Conservation (phyloP, 2,329 filamentous ascomycete genomes). For the Dendrostoma leiphaemia region DNA sequence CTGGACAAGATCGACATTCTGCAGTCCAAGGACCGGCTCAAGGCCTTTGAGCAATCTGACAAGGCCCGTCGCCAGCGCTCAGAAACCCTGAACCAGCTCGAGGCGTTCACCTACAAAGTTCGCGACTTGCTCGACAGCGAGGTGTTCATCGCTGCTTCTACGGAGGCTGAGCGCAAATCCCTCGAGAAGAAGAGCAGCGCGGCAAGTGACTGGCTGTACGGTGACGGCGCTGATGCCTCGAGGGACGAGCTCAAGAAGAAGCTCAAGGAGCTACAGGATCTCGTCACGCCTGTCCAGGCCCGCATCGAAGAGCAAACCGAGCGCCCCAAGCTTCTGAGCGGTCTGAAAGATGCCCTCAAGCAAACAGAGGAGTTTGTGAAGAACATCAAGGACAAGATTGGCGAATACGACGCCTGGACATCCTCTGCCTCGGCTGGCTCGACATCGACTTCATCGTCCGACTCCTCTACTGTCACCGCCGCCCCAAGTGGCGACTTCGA, state of each 20-base stretch:
- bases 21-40: constrained; percentile 66
- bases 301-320: constrained; percentile 70
- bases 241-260: constrained; percentile 73
- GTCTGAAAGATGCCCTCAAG: constrained; percentile 68
- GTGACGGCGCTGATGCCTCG: constrained; percentile 73
- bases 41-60: constrained; percentile 85
- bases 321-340: constrained; percentile 67
- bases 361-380: constrained; percentile 69
- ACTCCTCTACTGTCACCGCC: constrained; percentile 37
- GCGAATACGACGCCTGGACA: constrained; percentile 62
- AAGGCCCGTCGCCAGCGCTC: constrained; percentile 72
- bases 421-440: constrained; percentile 54
- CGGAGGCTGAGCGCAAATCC: constrained; percentile 61
- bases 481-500: constrained; percentile 58
- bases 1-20: constrained; percentile 48
- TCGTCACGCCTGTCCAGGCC: constrained; percentile 74
- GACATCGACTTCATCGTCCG: constrained; percentile 44
- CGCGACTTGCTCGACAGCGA: constrained; percentile 80
- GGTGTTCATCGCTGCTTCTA: constrained; percentile 70
- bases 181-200: constrained; percentile 67
- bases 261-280: constrained; percentile 72
- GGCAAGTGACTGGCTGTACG: constrained; percentile 88
- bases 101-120: constrained; percentile 86
- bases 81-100: constrained; percentile 88
- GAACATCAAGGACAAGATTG: constrained; percentile 68